Base-by-base conservation (phyloP, 164 flowering plant genomes). In the Sedum album region DNA sequence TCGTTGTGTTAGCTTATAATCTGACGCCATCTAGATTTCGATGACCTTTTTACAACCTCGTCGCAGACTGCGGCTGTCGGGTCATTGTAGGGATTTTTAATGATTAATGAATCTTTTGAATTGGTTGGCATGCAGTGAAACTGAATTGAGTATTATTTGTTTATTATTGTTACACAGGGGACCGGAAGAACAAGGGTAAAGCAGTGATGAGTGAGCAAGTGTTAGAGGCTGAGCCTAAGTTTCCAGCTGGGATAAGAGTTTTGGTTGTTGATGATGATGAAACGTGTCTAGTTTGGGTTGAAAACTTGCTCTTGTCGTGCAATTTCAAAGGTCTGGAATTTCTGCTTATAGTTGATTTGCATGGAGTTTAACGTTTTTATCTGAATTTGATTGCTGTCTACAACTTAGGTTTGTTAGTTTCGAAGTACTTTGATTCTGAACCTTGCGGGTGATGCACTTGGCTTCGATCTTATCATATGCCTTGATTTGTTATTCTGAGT, bases 161-260 rank as follows among this genome's bases (percentile, higher is more conserved):
- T 23, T 21, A n/a, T 57, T 26, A 0, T 57, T 28, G 62, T 57
- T 26, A 30, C 62, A 30, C 62, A 57, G 62, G 31, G 18, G 33
- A 57, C 5, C 13, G n/a, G 62, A 57, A 4, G 20, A 57, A 13
- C 62, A 28, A 57, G 48, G 48, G 48, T 0, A 44, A 44, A 33
- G 33, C 35, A 5, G 20, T 28, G 20, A 57, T 57, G 62, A 13
- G 20, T 28, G 33, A 11, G 62, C 60, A 53, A 23, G 62, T 2
- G 33, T 11, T 26, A 23, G 31, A 57, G 5, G 26, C 4, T 28
- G 33, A 57, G 17, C 14, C 4, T 5, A 26, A 57, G 62, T 57
- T 57, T 57, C 62, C 62, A 26, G 62, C 18, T 5, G 62, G 62
- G 62, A 57, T 57, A 26, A 57, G 33, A 57, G 62, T 57, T 57